phyloP scores from a whole-genome alignment of 2,329 filamentous ascomycete species.

The Diaporthe humulicola region DNA sequence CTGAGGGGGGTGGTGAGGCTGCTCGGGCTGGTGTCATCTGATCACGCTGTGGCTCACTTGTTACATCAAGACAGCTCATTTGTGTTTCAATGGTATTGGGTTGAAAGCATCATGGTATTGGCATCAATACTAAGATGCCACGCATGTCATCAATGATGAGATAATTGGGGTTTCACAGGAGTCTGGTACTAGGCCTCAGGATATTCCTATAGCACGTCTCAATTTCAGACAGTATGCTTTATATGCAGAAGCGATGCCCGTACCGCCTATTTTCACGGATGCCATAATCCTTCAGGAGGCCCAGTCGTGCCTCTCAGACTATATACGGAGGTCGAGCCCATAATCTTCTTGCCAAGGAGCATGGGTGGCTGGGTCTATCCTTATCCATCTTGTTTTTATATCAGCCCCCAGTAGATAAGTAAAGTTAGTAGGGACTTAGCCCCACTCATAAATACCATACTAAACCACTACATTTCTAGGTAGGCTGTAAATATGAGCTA shows the following conservation, averaged over 20 bases:
- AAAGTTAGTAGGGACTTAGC: too few species aligned
- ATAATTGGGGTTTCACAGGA: not conserved
- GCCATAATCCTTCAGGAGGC: not conserved
- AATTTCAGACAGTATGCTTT: not conserved
- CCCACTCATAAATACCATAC: too few species aligned
- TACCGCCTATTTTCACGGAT: not conserved
- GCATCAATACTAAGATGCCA: not conserved
- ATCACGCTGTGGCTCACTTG: conserved; percentile 13
- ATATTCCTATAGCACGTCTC: conserved; percentile 14
- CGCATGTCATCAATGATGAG: not conserved
- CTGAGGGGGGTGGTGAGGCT: conserved; percentile 70
- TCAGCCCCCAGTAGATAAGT: too few species aligned
- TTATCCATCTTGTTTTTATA: too few species aligned
- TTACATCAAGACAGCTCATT: too few species aligned
- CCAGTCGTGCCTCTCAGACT: not conserved
- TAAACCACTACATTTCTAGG: too few species aligned
- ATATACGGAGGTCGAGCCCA: too few species aligned
- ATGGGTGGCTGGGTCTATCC: too few species aligned
- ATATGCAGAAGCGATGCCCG: not conserved
- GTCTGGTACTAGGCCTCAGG: not conserved
- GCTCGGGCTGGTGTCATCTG: conserved; percentile 70
- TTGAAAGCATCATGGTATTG: not conserved
- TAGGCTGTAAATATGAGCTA: not conserved
- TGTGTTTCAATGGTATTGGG: not conserved
- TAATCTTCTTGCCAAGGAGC: too few species aligned